Conservation (phyloP, 164 flowering plant species). For the Pachysandra terminalis region DNA sequence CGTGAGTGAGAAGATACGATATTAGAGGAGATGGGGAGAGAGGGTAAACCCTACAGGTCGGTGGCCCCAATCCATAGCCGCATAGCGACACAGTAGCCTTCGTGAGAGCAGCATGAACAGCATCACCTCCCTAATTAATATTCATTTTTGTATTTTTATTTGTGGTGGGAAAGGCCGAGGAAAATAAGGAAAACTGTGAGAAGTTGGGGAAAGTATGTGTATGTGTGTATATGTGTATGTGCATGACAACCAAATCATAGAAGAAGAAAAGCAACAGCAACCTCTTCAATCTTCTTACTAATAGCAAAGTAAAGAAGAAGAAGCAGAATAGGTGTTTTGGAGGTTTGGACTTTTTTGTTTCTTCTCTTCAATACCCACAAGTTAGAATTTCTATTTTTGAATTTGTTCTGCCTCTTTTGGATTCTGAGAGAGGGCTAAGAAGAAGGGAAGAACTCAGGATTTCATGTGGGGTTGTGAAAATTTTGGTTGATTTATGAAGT, state of each 20-base stretch:
- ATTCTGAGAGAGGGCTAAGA: background rate
- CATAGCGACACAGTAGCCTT: constrained; percentile 28
- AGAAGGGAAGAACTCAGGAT: constrained; percentile 4
- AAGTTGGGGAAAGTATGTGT: background rate
- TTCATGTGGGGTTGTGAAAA: constrained; percentile 20
- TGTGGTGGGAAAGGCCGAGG: constrained; percentile 3
- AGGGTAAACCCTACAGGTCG: constrained; percentile 31
- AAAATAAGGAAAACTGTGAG: background rate
- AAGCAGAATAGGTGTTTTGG: constrained; percentile 10
- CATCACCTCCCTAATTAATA: constrained; percentile 15
- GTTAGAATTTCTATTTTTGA: background rate
- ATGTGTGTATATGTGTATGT: no score
- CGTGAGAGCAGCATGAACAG: constrained; percentile 26
- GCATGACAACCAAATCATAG: constrained; percentile 23
- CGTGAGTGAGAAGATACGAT: constrained; percentile 16
- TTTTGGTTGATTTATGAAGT: constrained; percentile 4
- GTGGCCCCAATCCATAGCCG: constrained; percentile 33
- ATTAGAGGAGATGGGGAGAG: constrained; percentile 21
- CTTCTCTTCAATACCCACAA: constrained; percentile 1
- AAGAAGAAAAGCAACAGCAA: background rate
- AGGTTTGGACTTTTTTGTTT: constrained; percentile 1
- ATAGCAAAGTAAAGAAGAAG: constrained; percentile 1
- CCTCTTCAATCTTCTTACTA: constrained; percentile 12
- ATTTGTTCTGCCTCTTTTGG: background rate
- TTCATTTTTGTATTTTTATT: constrained; percentile 13